phyloP scores from a whole-genome alignment of 2,329 filamentous ascomycete genomes.

The Ambrosiella xylebori region DNA sequence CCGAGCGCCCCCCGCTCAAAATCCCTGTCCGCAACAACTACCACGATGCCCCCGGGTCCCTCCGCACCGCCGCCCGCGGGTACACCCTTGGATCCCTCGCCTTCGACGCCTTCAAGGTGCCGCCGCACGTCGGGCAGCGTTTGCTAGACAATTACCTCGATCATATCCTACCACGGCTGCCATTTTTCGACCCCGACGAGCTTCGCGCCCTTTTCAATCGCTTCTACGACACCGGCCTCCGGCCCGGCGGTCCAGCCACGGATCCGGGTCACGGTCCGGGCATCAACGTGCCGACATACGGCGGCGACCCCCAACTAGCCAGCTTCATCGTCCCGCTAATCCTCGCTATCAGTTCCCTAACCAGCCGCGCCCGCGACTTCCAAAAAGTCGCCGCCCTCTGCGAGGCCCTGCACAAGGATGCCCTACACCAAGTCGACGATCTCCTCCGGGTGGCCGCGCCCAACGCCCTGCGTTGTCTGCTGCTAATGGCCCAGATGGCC shows the following conservation, averaged over 20 bases:
- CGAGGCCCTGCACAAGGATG: constrained; percentile 15
- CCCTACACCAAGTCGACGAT: constrained; percentile 10
- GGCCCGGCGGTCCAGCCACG: no score
- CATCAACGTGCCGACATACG: neutral
- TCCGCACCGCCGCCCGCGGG: constrained; percentile 9
- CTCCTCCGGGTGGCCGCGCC: constrained; percentile 12
- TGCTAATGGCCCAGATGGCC: constrained; percentile 14
- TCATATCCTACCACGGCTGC: constrained; percentile 14
- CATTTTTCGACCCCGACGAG: constrained; percentile 14
- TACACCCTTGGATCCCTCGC: constrained; percentile 8
- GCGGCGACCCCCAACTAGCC: neutral
- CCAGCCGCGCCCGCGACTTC: constrained; percentile 15
- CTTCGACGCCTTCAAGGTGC: constrained; percentile 12
- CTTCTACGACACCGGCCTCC: constrained; percentile 14
- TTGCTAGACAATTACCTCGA: constrained; percentile 15
- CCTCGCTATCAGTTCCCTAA: constrained; percentile 15
- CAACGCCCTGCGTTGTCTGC: constrained; percentile 13
- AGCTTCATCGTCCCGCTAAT: constrained; percentile 14
- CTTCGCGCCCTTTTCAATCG: constrained; percentile 11
- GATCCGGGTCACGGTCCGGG: neutral
- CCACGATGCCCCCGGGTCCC: constrained; percentile 8
- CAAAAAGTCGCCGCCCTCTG: constrained; percentile 15
- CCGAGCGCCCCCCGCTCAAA: constrained; percentile 16
- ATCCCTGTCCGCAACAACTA: constrained; percentile 15
- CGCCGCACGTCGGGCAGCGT: constrained; percentile 13